Evolutionary conservation across 2,329 filamentous ascomycete species (phyloP), one percentile per base, ranked within the genome.

Genomic region (Calonectria fujianensis): DNA sequence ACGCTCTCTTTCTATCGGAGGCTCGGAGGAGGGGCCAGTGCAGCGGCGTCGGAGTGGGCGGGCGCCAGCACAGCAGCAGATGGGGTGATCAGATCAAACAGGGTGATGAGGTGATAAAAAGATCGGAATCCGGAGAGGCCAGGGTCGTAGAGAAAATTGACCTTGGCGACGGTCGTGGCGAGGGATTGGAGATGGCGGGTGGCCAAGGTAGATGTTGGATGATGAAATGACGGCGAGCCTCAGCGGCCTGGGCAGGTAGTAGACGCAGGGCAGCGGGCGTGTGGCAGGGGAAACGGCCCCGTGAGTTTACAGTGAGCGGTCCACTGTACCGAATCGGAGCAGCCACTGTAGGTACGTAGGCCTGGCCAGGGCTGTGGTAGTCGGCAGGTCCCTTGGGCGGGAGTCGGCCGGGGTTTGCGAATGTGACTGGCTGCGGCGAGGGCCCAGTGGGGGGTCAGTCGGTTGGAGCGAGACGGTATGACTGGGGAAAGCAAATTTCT

Each of bases 1-100:
- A 76, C 78, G 71, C 79, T 80, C 76, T 78, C 74, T 79, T 76
- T 74, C 72, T 72, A 73, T 75, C 79, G 78, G 77, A 76, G 77
- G 76, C 75, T 78, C 77, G 70, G 74, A 73, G 70, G 74, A 77
- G 74, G 74, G 76, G 66, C 61, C 39, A 79, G 76, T 78, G 78
- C 75, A 78, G 78, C 79, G 77, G 73, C 73, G 79, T 75, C 71
- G 79, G 76, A 68, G 75, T 29, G 32, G 48, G 64, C 67, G 72
- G 64, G 68, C 31, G 70, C 70, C 70, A 75, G 69, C 32, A 31
- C 52, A 32, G 54, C 59, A 45, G 63, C 27, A 73, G 77, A 69
- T 50, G 61, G 39, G 20, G 31, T 65, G 61, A 18, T 74, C 72
- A 57, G 57, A 63, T 41, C 37, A 73, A 29, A 66, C 16, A 41